Evolutionary conservation across 305 asterid species (phyloP).

Genomic region (Rubia tinctorum): DNA sequence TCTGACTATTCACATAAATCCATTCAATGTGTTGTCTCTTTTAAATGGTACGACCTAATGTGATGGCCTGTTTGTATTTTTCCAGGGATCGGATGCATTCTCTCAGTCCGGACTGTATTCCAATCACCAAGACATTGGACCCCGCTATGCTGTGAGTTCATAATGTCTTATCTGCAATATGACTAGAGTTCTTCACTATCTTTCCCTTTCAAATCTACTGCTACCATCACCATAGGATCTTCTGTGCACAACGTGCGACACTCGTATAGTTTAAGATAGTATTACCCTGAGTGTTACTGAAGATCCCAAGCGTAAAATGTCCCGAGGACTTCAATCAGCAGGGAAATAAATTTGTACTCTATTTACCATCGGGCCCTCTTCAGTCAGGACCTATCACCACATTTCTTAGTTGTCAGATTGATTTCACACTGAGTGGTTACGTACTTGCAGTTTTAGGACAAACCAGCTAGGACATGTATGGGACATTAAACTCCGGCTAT

Average conservation of each 20-base stretch:
- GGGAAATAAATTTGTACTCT: background rate
- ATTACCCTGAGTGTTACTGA: background rate
- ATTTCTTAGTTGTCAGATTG: background rate
- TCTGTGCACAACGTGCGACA: background rate
- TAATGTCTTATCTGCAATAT: background rate
- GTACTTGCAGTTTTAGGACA: background rate
- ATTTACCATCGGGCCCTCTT: background rate
- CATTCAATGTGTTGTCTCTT: slow-evolving; percentile 14
- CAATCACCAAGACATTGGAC: slow-evolving; percentile 98
- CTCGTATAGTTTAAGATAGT: background rate
- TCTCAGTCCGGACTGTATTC: slow-evolving; percentile 98
- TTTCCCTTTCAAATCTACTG: background rate
- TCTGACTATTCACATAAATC: slow-evolving; percentile 26
- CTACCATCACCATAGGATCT: background rate
- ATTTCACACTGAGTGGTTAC: background rate
- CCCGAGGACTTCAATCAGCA: background rate
- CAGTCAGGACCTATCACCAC: background rate
- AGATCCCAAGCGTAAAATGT: background rate
- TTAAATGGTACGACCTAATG: background rate
- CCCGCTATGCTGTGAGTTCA: slow-evolving; percentile 88
- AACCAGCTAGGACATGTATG: background rate
- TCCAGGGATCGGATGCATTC: slow-evolving; percentile 95
- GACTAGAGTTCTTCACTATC: background rate
- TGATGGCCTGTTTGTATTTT: slow-evolving; percentile 6
- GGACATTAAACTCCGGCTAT: background rate